A percentile compares a stretch with the other conserved stretches of the same genome.
Conservation (phyloP, 2,329 filamentous ascomycete genomes). For the Hypoxylon sp. region DNA sequence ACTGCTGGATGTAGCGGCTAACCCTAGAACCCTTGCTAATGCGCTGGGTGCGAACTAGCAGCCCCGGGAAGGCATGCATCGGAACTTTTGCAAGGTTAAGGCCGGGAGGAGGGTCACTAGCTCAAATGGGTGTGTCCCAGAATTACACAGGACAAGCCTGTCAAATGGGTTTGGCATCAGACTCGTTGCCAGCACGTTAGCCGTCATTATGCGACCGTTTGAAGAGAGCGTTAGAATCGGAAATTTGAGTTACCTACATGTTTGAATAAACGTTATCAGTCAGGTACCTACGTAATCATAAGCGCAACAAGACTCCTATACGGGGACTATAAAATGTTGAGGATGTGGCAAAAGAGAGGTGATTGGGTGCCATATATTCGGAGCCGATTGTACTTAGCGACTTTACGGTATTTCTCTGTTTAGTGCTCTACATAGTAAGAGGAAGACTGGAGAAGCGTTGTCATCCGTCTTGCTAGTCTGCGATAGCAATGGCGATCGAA, state of each 20-base stretch:
- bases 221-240: constrained; percentile 7
- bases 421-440: not conserved
- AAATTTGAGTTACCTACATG: not conserved
- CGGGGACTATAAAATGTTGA: constrained; percentile 11
- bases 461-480: not conserved
- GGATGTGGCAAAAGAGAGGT: constrained; percentile 34
- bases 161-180: constrained; percentile 14
- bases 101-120: constrained; percentile 16
- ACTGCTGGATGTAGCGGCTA: constrained; percentile 32
- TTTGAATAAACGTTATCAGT: constrained; percentile 17
- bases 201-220: constrained; percentile 26
- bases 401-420: not conserved
- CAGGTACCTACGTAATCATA: constrained; percentile 11
- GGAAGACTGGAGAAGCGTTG: not conserved
- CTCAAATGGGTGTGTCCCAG: constrained; percentile 9
- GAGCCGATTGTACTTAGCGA: constrained; percentile 37
- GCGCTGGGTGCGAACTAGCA: constrained; percentile 25
- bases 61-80: constrained; percentile 37
- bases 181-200: constrained; percentile 24
- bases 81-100: constrained; percentile 41
- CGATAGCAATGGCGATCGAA: constrained; percentile 6
- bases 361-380: constrained; percentile 45
- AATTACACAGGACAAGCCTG: constrained; percentile 27
- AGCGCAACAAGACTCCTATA: constrained; percentile 8
- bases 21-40: constrained; percentile 38